phyloP scores from a whole-genome alignment of 257 asterid species.

The Cruciata laevipes region DNA sequence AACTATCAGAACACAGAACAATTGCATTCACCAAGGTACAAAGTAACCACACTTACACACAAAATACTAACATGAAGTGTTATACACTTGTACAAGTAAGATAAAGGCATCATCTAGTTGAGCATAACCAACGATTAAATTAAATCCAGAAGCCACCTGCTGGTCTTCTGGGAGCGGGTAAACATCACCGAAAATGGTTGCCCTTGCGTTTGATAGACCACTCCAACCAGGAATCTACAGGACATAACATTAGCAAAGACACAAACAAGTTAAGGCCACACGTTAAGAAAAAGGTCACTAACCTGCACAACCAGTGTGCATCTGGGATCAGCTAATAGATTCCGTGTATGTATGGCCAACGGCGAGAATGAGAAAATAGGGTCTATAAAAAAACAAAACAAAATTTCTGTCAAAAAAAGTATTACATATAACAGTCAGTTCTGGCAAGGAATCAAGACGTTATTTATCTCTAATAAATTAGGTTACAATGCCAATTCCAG shows the following conservation, averaged over 20 bases:
- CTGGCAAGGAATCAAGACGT: background rate
- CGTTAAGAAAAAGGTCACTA: constrained; percentile 21
- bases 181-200: constrained; percentile 88
- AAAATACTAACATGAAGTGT: background rate
- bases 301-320: constrained; percentile 96
- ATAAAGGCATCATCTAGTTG: background rate
- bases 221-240: constrained; percentile 96
- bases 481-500: background rate
- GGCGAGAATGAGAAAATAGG: constrained; percentile 95
- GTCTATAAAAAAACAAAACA: constrained; percentile 40
- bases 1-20: background rate
- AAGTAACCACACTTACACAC: background rate
- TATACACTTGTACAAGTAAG: background rate
- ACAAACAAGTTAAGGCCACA: constrained; percentile 16
- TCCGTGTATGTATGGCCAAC: constrained; percentile 97
- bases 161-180: constrained; percentile 84
- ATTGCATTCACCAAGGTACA: background rate
- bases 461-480: background rate
- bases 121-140: background rate
- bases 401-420: background rate
- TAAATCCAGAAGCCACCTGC: constrained; percentile 52
- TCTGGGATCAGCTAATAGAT: constrained; percentile 86
- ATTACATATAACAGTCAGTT: background rate
- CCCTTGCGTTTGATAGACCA: constrained; percentile 97
- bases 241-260: constrained; percentile 18